Evolutionary conservation across 148 eudicot genomes (phyloP).

Genomic region (Persicaria tinctoria): DNA sequence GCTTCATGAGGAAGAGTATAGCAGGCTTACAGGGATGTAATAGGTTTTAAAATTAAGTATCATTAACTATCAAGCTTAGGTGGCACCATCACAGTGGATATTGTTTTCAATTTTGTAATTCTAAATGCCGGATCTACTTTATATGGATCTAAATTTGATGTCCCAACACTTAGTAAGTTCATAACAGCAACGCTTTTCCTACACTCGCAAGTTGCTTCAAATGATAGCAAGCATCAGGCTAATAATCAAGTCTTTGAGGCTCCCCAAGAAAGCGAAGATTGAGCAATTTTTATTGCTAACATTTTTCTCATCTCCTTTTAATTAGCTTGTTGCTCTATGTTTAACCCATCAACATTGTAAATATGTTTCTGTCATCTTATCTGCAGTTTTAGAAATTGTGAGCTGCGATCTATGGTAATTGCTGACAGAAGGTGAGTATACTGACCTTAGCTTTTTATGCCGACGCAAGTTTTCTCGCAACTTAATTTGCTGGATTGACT

Average conservation of each 20-base stretch:
- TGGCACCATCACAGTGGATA: background rate
- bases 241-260: background rate
- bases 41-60: too few species aligned
- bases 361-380: constrained; percentile 3
- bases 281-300: too few species aligned
- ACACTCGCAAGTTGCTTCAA: background rate
- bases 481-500: constrained; percentile 17
- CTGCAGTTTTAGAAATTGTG: constrained; percentile 83
- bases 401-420: constrained; percentile 84
- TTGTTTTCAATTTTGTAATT: background rate
- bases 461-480: background rate
- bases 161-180: background rate
- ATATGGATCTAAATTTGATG: too few species aligned
- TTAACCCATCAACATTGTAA: background rate
- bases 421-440: constrained; percentile 54
- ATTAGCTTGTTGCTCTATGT: too few species aligned
- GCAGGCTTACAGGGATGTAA: too few species aligned
- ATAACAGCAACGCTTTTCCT: background rate
- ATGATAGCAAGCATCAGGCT: too few species aligned
- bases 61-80: background rate
- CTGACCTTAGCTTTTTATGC: constrained; percentile 5
- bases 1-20: too few species aligned
- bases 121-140: background rate
- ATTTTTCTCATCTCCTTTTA: background rate
- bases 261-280: background rate